Evolutionary conservation across 176 grass and related monocot species (phyloP), one percentile per base, ranked within the genome.

Genomic region (Oryza glaberrima): DNA sequence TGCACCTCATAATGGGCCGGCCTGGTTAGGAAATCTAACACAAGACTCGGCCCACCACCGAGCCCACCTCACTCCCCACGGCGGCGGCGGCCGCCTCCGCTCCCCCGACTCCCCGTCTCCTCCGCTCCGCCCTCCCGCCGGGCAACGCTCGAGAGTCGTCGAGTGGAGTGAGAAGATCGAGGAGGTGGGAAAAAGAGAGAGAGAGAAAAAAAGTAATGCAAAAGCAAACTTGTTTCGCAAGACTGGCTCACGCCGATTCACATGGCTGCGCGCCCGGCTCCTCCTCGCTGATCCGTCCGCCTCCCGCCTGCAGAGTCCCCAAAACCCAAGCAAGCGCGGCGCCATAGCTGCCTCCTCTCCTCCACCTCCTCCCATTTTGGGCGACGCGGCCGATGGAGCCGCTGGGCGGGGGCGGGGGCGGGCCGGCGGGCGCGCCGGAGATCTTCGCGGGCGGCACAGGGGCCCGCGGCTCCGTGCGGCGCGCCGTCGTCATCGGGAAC

Each of bases 401-500:
- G 38, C 85, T 83, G 35, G 89, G 81, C 70, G 83, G 77, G 35
- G 89, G 81, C 70, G 83, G 77, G 45, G 19, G 63, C 54, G 51
- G 58, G 36, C 4, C 36, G 36, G 34, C 34, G 3, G 34, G 85
- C 9, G 88, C 72, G 67, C 91, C 91, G 69, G 83, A 92, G 87
- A 98, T 98, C 84, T 98, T 95, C 71, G 89, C 85, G 3, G 91
- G 91, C 28, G 86, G 28, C 30, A 32, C 2, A 3, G 30, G 87
- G 16, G 70, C 86, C 11, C 12, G 20, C 38, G 70, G 90, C 69
- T 76, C 87, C 79, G 81, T 98, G 73, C 85, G 93, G 64, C 89
- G 88, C 54, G 93, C 93, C 11, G 75, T 99, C 56, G 93, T 99
- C 70, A 96, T 99, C 81, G 91, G 96, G 22, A 98, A 98, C 46